phyloP scores from a whole-genome alignment of 2,329 filamentous ascomycete species.

The Trichoderma atrobrunneum region DNA sequence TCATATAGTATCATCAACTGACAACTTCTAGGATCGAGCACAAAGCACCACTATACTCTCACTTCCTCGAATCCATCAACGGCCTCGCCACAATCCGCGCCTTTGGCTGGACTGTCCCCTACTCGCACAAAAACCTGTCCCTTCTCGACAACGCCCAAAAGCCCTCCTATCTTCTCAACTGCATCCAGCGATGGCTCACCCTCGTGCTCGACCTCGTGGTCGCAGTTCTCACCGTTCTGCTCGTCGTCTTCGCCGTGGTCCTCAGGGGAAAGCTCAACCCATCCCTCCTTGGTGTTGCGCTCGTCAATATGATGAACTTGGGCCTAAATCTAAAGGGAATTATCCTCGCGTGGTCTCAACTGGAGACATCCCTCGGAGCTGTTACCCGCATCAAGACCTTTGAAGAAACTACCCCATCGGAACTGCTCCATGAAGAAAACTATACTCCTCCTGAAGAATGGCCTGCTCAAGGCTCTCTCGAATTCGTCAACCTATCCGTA shows the following conservation, averaged over 20 bases:
- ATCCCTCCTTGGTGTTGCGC: conserved; percentile 36
- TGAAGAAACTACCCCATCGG: conserved; percentile 27
- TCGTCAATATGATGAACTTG: conserved; percentile 36
- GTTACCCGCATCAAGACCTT: conserved; percentile 31
- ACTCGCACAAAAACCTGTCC: conserved; percentile 36
- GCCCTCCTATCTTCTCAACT: conserved; percentile 51
- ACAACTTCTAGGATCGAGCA: conserved; percentile 29
- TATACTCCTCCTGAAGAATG: conserved; percentile 22
- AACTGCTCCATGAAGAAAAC: conserved; percentile 23
- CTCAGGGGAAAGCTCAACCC: conserved; percentile 31
- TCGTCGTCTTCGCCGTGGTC: conserved; percentile 38
- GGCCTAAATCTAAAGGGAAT: conserved; percentile 29
- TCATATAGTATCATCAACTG: neutral
- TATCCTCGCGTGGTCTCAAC: conserved; percentile 29
- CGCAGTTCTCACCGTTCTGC: conserved; percentile 43
- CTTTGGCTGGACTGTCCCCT: conserved; percentile 38
- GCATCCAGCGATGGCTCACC: conserved; percentile 52
- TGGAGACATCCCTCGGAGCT: conserved; percentile 33
- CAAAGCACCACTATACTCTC: conserved; percentile 34
- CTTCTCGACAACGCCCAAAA: conserved; percentile 48
- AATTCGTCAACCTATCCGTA: conserved; percentile 27
- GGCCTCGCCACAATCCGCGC: conserved; percentile 39
- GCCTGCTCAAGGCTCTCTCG: conserved; percentile 26
- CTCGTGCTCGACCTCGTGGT: conserved; percentile 52
- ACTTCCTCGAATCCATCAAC: conserved; percentile 33